Evolutionary conservation across 805 yeast species (phyloP).

Genomic region (Metschnikowia arizonensis): DNA sequence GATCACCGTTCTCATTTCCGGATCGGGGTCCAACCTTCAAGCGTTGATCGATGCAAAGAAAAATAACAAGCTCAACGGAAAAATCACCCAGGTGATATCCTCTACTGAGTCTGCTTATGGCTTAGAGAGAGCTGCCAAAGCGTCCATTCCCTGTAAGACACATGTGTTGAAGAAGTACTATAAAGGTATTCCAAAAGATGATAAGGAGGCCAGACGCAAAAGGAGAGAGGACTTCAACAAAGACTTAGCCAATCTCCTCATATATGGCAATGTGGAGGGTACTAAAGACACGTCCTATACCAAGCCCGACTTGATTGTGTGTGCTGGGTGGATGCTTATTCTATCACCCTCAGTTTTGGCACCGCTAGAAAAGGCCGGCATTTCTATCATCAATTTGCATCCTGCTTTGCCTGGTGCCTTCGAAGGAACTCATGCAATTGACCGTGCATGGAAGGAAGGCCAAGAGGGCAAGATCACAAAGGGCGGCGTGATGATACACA

Average conservation of each 20-base stretch:
- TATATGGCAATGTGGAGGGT: constrained; percentile 45
- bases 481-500: constrained; percentile 96
- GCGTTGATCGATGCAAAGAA: constrained; percentile 78
- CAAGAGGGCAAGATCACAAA: constrained; percentile 69
- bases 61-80: constrained; percentile 42
- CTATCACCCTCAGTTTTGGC: constrained; percentile 70
- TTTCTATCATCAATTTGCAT: constrained; percentile 87
- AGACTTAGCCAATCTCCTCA: constrained; percentile 69
- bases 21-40: constrained; percentile 93
- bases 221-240: constrained; percentile 71
- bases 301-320: constrained; percentile 82
- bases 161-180: constrained; percentile 75
- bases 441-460: constrained; percentile 93
- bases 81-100: constrained; percentile 75
- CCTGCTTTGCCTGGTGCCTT: constrained; percentile 97
- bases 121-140: constrained; percentile 67
- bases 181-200: constrained; percentile 67
- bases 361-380: constrained; percentile 54
- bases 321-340: constrained; percentile 99
- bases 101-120: constrained; percentile 88
- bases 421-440: constrained; percentile 96
- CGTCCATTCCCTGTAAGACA: constrained; percentile 63
- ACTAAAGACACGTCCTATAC: constrained; percentile 26
- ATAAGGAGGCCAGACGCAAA: constrained; percentile 49
- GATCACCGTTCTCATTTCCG: constrained; percentile 83